A percentile compares a stretch with the other conserved stretches of the same genome.
phyloP scores from a whole-genome alignment of 331 rosid species.

The Stylosanthes scabra region DNA sequence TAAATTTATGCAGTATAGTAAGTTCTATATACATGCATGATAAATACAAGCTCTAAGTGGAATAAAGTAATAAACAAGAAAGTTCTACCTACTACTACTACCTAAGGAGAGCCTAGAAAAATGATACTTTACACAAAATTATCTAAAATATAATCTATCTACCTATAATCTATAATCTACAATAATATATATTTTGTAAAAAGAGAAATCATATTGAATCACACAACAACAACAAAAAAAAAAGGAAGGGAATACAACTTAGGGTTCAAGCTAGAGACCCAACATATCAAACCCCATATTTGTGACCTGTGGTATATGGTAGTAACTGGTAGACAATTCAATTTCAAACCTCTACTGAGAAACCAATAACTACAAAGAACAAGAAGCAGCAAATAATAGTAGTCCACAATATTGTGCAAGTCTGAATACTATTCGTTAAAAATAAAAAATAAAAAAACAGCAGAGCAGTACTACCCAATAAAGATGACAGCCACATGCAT shows the following conservation, averaged over 20 bases:
- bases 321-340: conserved; percentile 31
- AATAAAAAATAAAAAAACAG: not conserved
- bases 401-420: conserved; percentile 27
- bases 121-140: not conserved
- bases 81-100: conserved; percentile 23
- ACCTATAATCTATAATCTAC: not conserved
- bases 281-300: conserved; percentile 33
- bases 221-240: not conserved
- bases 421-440: conserved; percentile 14
- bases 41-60: conserved; percentile 3
- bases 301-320: not conserved
- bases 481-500: conserved; percentile 43
- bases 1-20: conserved; percentile 3
- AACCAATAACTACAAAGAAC: conserved; percentile 6
- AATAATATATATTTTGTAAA: too few relatives aligned
- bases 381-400: conserved; percentile 7
- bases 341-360: conserved; percentile 9
- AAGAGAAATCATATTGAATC: not conserved
- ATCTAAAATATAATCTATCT: not conserved
- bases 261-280: conserved; percentile 36
- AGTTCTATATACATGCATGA: conserved; percentile 4
- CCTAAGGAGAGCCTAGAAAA: conserved; percentile 5
- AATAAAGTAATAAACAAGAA: conserved; percentile 26
- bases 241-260: conserved; percentile 7
- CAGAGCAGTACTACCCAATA: conserved; percentile 33